phyloP scores from a whole-genome alignment of 805 yeast genomes.

The Isabelozyma pseudorhagii region DNA sequence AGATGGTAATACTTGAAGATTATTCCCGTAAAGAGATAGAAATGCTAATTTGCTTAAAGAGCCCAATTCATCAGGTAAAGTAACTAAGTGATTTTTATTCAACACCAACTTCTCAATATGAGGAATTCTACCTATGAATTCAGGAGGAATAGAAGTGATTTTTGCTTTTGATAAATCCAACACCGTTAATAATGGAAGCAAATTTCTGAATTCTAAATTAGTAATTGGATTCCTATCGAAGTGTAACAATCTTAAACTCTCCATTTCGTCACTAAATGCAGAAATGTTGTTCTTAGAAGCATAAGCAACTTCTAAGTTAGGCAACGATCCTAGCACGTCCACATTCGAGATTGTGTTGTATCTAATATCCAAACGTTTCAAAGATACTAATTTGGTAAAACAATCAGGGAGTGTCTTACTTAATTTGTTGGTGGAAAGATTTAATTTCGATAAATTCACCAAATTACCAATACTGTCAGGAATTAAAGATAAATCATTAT shows the following conservation, averaged over 20 bases:
- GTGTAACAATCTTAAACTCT: slow-evolving; percentile 63
- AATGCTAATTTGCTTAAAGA: slow-evolving; percentile 55
- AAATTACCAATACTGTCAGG: slow-evolving; percentile 64
- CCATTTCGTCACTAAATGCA: slow-evolving; percentile 60
- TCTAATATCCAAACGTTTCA: slow-evolving; percentile 74
- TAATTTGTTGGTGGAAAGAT: slow-evolving; percentile 71
- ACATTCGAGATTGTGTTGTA: slow-evolving; percentile 60
- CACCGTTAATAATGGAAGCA: slow-evolving; percentile 60
- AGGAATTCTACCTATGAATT: slow-evolving; percentile 58
- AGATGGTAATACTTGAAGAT: slow-evolving; percentile 66
- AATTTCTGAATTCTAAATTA: slow-evolving; percentile 50
- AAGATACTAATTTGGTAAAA: slow-evolving; percentile 49
- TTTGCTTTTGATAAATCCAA: slow-evolving; percentile 82
- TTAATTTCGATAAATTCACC: slow-evolving; percentile 61
- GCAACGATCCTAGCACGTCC: slow-evolving; percentile 53
- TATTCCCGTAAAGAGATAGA: slow-evolving; percentile 72
- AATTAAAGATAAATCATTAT: slow-evolving; percentile 61
- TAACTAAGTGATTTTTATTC: slow-evolving; percentile 78
- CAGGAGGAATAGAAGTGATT: slow-evolving; percentile 66
- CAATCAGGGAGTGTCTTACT: slow-evolving; percentile 49
- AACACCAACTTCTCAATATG: slow-evolving; percentile 69
- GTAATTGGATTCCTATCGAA: slow-evolving; percentile 85
- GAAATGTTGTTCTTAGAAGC: slow-evolving; percentile 76
- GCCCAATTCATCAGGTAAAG: slow-evolving; percentile 69
- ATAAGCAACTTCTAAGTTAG: slow-evolving; percentile 66